Conservation (phyloP, 495 filamentous ascomycete genomes). For the Glutinoglossum americanum region DNA sequence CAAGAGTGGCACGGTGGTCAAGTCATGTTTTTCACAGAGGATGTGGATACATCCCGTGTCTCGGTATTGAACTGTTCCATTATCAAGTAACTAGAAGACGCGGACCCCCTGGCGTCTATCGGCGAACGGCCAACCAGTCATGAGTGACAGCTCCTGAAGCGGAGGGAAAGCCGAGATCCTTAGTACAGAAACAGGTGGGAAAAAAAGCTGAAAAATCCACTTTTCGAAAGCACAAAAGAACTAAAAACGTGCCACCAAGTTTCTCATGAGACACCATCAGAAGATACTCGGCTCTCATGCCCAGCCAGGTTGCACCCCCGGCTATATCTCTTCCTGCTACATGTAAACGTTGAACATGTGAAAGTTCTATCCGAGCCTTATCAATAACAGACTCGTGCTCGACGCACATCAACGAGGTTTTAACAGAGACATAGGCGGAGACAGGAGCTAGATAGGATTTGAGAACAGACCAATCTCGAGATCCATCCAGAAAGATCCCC, state of each 20-base stretch:
- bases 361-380: neutral
- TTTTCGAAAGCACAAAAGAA: neutral
- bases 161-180: neutral
- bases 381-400: neutral
- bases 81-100: neutral
- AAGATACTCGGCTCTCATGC: neutral
- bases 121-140: neutral
- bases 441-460: neutral
- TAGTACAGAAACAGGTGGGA: neutral
- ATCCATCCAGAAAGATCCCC: neutral
- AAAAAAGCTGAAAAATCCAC: neutral
- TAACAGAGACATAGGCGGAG: neutral
- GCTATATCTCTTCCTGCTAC: neutral
- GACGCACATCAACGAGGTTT: neutral
- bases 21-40: neutral
- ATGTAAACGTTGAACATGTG: neutral
- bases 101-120: neutral
- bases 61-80: neutral
- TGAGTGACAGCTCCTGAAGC: neutral
- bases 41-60: neutral
- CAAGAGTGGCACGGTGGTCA: too few relatives aligned
- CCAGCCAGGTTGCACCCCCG: neutral
- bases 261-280: neutral
- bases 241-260: neutral
- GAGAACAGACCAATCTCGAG: neutral